These are phyloP conservation scores for Rhodotorula sp. DNA, from an alignment of 1,284 basidiomycete genomes.

Conservation along the genomic window DNA sequence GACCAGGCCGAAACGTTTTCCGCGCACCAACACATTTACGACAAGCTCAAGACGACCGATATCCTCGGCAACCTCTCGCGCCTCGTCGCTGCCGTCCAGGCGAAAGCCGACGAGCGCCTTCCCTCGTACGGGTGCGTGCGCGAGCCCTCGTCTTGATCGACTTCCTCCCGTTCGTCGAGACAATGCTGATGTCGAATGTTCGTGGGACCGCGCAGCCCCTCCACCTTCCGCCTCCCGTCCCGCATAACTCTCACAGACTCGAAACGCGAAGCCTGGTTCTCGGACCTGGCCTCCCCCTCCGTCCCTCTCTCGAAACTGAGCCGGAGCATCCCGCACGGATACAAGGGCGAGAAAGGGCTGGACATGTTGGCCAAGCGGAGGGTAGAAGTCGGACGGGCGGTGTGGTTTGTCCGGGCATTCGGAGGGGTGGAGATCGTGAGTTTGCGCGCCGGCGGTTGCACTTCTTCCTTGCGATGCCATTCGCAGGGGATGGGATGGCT, in stretches of 20 bases:
- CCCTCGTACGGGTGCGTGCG: conserved; percentile 47
- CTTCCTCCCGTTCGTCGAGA: no score
- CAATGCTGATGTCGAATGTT: not conserved
- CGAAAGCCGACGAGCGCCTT: conserved; percentile 54
- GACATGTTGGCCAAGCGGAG: conserved; percentile 78
- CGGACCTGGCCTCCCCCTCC: conserved; percentile 81
- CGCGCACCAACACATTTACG: conserved; percentile 57
- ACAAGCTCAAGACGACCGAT: conserved; percentile 51
- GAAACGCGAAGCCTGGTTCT: conserved; percentile 84
- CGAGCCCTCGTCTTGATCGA: not conserved
- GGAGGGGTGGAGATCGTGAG: conserved; percentile 83
- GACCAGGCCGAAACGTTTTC: conserved; percentile 59
- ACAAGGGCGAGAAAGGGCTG: conserved; percentile 87
- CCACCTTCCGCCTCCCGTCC: conserved; percentile 74
- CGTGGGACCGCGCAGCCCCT: conserved; percentile 25
- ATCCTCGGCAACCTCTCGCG: conserved; percentile 69
- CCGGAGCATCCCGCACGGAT: conserved; percentile 87
- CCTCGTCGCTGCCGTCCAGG: conserved; percentile 75
- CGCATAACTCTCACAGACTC: conserved; percentile 86
- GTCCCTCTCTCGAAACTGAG: conserved; percentile 84
- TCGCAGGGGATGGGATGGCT: not conserved
- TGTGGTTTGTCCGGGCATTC: conserved; percentile 92
- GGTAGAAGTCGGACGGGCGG: conserved; percentile 79
- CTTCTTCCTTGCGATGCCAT: not conserved
- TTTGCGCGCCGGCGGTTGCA: not conserved